Percentiles rank a stretch among this genome's conserved stretches.
phyloP scores from a whole-genome alignment of 345 rosid species.

The Moricandia arvensis region DNA sequence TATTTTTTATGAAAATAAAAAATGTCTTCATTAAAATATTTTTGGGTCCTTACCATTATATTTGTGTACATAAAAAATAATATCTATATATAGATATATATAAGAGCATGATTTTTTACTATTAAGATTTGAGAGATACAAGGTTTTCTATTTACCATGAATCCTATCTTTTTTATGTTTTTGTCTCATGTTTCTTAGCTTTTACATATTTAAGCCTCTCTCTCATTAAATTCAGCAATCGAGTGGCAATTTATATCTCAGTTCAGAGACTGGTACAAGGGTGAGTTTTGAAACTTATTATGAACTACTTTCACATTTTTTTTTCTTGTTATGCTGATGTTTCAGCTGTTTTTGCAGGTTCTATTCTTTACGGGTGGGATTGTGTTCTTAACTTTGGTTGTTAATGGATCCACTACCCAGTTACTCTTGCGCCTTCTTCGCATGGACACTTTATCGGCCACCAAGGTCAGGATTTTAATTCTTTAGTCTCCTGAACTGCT shows the following conservation, averaged over 20 bases:
- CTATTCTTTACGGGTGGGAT: conserved; percentile 93
- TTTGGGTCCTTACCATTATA: too few relatives aligned
- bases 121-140: too few relatives aligned
- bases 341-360: conserved; percentile 53
- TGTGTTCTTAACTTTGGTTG: conserved; percentile 79
- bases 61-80: too few relatives aligned
- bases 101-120: too few relatives aligned
- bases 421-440: conserved; percentile 70
- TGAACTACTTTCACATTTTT: background rate
- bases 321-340: background rate
- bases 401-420: conserved; percentile 93
- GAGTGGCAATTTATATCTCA: conserved; percentile 48
- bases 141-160: too few relatives aligned
- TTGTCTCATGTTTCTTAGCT: background rate
- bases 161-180: too few relatives aligned
- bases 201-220: conserved; percentile 2
- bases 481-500: background rate
- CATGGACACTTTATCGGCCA: conserved; percentile 62
- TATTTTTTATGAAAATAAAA: too few relatives aligned
- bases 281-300: conserved; percentile 49
- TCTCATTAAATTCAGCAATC: conserved; percentile 50
- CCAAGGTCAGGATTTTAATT: conserved; percentile 56
- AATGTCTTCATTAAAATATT: too few relatives aligned
- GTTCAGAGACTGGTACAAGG: conserved; percentile 69
- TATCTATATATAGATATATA: too few relatives aligned